A percentile compares a stretch with the other conserved stretches of the same genome.
Evolutionary conservation across 2,329 filamentous ascomycete species (phyloP).

Genomic region (Orbilia quercus): DNA sequence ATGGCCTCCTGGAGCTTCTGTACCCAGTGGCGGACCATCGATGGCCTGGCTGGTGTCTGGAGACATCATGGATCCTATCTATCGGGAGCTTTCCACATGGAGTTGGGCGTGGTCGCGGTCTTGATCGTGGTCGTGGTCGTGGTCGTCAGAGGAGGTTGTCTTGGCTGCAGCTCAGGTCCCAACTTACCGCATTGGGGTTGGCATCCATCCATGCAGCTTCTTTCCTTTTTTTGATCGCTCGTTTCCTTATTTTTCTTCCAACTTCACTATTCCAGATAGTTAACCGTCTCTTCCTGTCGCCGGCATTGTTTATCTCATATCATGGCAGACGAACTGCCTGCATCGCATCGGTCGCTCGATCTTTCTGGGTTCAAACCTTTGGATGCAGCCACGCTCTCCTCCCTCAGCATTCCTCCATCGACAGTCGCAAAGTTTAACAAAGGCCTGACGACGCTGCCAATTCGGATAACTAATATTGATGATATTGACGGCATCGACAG

Average conservation of each 20-base stretch:
- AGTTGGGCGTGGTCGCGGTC: not conserved
- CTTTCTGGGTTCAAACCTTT: slow-evolving; percentile 46
- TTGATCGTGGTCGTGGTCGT: not conserved
- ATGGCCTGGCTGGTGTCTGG: slow-evolving; percentile 30
- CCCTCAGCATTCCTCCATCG: slow-evolving; percentile 27
- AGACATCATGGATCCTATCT: slow-evolving; percentile 46
- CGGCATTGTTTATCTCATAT: too few relatives aligned
- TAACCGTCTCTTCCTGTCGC: too few relatives aligned
- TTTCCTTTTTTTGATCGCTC: not conserved
- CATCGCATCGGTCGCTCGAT: slow-evolving; percentile 12
- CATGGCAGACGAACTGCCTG: slow-evolving; percentile 24
- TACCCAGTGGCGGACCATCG: slow-evolving; percentile 10
- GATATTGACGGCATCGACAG: not conserved
- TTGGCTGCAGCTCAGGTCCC: slow-evolving; percentile 1
- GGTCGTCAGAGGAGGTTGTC: not conserved
- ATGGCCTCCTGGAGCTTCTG: slow-evolving; percentile 2
- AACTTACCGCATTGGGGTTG: slow-evolving; percentile 12
- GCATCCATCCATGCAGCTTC: not conserved
- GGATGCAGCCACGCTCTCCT: slow-evolving; percentile 28
- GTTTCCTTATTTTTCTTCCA: too few relatives aligned
- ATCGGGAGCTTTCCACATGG: slow-evolving; percentile 32
- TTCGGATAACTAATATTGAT: slow-evolving; percentile 24
- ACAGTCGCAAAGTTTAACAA: slow-evolving; percentile 38
- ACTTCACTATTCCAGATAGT: slow-evolving; percentile 9
- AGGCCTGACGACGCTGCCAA: slow-evolving; percentile 39